Percentiles rank a stretch among this genome's conserved stretches.
These are phyloP conservation scores for Endotrypanum monterogeii DNA, from an alignment of 208 protist species.

Conservation along the genomic window DNA sequence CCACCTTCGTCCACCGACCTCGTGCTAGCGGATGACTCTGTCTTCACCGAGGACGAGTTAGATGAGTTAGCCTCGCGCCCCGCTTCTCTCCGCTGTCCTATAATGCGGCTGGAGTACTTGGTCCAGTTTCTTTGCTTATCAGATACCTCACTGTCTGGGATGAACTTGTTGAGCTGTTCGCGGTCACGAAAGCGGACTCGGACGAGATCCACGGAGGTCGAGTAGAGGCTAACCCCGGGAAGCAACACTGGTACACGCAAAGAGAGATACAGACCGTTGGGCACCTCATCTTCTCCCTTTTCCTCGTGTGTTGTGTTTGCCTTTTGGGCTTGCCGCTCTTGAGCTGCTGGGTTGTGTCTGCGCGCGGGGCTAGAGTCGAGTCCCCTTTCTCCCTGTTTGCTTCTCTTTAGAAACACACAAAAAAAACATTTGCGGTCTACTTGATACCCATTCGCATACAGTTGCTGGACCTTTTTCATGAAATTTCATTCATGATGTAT, in stretches of 20 bases:
- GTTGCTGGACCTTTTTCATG: no score
- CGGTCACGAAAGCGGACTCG: slow-evolving; percentile 28
- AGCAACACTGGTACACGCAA: not conserved
- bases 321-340: not conserved
- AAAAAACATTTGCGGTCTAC: not conserved
- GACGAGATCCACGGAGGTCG: not conserved
- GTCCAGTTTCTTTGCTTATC: slow-evolving; percentile 59
- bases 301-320: not conserved
- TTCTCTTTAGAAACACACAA: not conserved
- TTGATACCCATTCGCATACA: not conserved
- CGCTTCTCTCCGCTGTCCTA: slow-evolving; percentile 10
- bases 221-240: not conserved
- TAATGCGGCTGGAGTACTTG: slow-evolving; percentile 68
- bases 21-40: slow-evolving; percentile 58
- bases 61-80: slow-evolving; percentile 28
- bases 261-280: not conserved
- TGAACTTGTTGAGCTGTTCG: slow-evolving; percentile 24
- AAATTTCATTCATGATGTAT: not conserved
- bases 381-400: not conserved
- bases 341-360: not conserved
- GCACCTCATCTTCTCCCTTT: not conserved
- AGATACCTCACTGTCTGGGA: slow-evolving; percentile 26
- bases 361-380: not conserved
- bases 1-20: slow-evolving; percentile 2
- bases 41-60: slow-evolving; percentile 49